These are phyloP conservation scores for Monilinia fructigena DNA, from an alignment of 2,329 filamentous ascomycete species.

Conservation along the genomic window DNA sequence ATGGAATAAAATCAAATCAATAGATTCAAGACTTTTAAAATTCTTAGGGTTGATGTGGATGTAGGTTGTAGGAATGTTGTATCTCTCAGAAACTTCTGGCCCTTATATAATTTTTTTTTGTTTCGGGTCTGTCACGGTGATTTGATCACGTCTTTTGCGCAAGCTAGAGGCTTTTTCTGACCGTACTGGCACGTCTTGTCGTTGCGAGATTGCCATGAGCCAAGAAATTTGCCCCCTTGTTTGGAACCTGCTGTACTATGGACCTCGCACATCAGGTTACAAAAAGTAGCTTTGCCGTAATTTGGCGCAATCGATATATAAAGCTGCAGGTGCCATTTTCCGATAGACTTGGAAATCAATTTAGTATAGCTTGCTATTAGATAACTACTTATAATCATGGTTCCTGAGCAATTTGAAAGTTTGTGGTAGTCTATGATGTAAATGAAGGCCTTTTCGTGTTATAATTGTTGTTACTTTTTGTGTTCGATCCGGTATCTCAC, in stretches of 20 bases:
- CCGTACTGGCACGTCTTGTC: not conserved
- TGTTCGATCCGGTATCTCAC: no score
- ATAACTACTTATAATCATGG: no score
- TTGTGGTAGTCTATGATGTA: no score
- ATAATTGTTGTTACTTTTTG: no score
- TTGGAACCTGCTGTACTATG: not conserved
- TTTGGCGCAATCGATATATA: no score
- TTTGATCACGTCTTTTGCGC: not conserved
- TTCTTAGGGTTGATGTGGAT: not conserved
- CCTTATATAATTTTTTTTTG: not conserved
- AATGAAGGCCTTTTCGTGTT: no score
- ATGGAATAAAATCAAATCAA: not conserved
- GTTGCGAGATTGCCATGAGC: not conserved
- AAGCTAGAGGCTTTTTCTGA: not conserved
- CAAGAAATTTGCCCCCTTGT: not conserved
- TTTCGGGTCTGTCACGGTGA: not conserved
- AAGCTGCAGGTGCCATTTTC: no score
- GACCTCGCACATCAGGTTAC: no score
- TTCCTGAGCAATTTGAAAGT: no score
- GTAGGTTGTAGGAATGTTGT: not conserved
- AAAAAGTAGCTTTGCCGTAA: not conserved
- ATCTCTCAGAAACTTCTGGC: not conserved
- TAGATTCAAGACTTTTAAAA: not conserved
- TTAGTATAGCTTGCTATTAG: no score
- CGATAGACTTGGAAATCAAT: no score